phyloP scores from a whole-genome alignment of 78 protist species.

The Protostelium mycophagum region DNA sequence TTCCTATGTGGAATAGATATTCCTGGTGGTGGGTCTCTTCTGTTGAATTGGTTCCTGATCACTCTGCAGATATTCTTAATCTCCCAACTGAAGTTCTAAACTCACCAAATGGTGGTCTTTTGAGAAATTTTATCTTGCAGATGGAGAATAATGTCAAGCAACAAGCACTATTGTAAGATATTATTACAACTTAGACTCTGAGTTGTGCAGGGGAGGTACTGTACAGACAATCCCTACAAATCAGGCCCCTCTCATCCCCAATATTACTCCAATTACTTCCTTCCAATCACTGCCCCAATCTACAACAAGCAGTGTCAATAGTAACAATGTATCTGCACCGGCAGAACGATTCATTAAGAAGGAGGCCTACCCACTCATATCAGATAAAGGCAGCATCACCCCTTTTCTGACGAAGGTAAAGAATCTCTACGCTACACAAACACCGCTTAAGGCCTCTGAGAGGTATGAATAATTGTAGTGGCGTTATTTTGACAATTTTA shows the following conservation, averaged over 20 bases:
- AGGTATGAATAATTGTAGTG: neutral
- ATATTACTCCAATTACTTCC: neutral
- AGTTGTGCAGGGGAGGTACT: too few relatives aligned
- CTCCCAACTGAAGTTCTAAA: neutral
- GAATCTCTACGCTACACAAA: neutral
- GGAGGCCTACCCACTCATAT: neutral
- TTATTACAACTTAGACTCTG: too few relatives aligned
- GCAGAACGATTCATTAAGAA: neutral
- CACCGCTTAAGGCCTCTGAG: neutral
- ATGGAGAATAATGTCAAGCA: neutral
- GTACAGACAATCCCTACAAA: neutral
- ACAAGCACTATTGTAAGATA: neutral
- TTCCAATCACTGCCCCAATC: neutral
- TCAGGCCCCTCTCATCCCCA: neutral
- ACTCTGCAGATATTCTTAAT: neutral
- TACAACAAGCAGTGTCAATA: too few relatives aligned
- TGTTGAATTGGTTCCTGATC: neutral
- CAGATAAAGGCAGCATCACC: neutral
- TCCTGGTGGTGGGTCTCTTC: neutral
- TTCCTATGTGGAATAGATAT: neutral
- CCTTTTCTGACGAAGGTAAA: neutral
- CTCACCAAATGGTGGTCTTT: neutral
- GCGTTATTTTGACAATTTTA: neutral
- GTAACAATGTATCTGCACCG: neutral
- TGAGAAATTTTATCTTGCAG: neutral